A percentile compares a stretch with the other conserved stretches of the same genome.
Evolutionary conservation across 208 protist genomes (phyloP).

Genomic region (Trypanosoma lewisi): DNA sequence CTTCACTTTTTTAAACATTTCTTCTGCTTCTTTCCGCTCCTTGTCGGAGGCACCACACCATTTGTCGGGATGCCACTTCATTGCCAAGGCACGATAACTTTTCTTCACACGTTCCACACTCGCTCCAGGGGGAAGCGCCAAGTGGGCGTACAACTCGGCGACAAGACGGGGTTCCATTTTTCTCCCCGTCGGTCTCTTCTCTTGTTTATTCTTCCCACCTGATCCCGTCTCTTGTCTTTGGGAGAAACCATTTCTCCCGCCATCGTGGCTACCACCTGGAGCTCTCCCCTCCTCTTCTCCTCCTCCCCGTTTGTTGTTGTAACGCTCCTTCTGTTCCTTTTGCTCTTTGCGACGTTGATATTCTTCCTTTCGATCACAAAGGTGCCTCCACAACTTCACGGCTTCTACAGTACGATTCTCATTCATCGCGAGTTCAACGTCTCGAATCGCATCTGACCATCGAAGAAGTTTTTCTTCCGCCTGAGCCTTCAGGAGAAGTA

Average conservation of each 20-base stretch:
- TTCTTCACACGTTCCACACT: constrained; percentile 26
- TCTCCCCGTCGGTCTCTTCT: neutral
- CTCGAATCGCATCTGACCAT: constrained; percentile 46
- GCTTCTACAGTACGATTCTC: constrained; percentile 20
- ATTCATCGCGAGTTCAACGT: constrained; percentile 33
- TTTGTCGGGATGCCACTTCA: constrained; percentile 76
- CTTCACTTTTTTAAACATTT: constrained; percentile 63
- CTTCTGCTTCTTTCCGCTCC: constrained; percentile 43
- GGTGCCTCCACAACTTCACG: constrained; percentile 12
- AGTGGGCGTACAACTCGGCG: constrained; percentile 16
- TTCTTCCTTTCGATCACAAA: constrained; percentile 27
- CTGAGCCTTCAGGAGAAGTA: constrained; percentile 43
- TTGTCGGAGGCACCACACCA: constrained; percentile 43
- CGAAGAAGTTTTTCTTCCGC: constrained; percentile 60
- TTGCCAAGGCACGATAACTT: constrained; percentile 58
- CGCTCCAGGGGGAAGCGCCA: constrained; percentile 23
- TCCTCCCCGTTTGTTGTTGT: neutral
- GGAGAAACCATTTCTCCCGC: neutral
- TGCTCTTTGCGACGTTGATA: constrained; percentile 20
- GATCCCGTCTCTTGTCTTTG: neutral
- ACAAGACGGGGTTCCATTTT: neutral
- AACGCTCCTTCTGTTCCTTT: neutral
- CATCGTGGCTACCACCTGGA: neutral
- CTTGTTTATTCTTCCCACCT: constrained; percentile 11
- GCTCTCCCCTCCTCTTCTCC: neutral